Percentiles rank a stretch among this genome's conserved stretches.
Evolutionary conservation across 352 stramenopile species (phyloP).

Genomic region (Phytophthora meadii): DNA sequence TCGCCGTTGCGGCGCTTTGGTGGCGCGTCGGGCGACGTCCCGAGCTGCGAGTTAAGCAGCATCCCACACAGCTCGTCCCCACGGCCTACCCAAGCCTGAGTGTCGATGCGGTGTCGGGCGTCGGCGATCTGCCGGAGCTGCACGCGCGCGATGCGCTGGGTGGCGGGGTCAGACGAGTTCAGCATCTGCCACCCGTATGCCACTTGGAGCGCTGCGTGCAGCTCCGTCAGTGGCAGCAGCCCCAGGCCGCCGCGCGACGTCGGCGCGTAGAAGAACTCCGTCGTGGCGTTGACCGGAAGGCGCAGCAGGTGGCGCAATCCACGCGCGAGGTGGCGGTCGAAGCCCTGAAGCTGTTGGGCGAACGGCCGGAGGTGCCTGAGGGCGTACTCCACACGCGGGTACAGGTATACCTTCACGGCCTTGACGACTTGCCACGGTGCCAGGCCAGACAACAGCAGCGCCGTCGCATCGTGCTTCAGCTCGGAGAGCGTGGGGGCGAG

Average conservation of each 20-base stretch:
- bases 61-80: slow-evolving; percentile 3
- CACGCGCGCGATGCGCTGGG: slow-evolving; percentile 6
- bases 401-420: slow-evolving; percentile 20
- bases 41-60: slow-evolving; percentile 1
- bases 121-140: slow-evolving; percentile 20
- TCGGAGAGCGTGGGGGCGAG: not conserved
- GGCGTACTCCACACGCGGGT: slow-evolving; percentile 5
- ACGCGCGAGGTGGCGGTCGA: slow-evolving; percentile 6
- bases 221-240: slow-evolving; percentile 8
- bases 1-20: slow-evolving; percentile 2
- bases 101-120: not conserved
- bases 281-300: slow-evolving; percentile 5
- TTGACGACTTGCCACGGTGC: slow-evolving; percentile 16
- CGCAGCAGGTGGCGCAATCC: slow-evolving; percentile 3
- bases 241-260: slow-evolving; percentile 9
- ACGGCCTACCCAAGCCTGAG: not conserved
- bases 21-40: too few species aligned
- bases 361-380: slow-evolving; percentile 8
- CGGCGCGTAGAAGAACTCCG: slow-evolving; percentile 16
- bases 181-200: slow-evolving; percentile 22
- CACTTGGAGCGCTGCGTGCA: slow-evolving; percentile 10
- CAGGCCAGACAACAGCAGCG: not conserved
- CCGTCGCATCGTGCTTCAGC: slow-evolving; percentile 4
- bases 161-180: slow-evolving; percentile 8
- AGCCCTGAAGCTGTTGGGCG: not conserved